Conservation (phyloP, 2,329 filamentous ascomycete genomes). For the Teratosphaeria epicoccoides region DNA sequence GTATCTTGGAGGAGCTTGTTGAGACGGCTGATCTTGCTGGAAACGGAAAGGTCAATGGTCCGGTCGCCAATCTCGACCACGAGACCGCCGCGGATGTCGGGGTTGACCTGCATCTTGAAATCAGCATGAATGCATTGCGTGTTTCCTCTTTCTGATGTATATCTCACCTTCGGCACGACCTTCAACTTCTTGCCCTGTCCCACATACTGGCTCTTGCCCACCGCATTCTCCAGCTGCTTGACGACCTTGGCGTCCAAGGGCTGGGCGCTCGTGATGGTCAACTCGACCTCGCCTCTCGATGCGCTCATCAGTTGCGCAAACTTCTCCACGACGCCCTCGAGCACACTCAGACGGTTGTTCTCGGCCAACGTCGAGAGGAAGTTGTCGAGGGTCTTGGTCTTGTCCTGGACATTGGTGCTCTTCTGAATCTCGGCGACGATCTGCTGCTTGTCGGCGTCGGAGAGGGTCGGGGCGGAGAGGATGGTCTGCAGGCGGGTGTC, state of each 20-base stretch:
- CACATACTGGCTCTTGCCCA: constrained; percentile 81
- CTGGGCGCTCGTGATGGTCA: constrained; percentile 83
- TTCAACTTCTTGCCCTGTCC: constrained; percentile 94
- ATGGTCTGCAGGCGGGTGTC: constrained; percentile 71
- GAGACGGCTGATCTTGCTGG: constrained; percentile 89
- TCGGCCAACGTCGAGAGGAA: constrained; percentile 82
- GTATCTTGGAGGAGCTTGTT: constrained; percentile 98
- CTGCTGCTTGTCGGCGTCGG: constrained; percentile 66
- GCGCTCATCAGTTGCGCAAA: constrained; percentile 81
- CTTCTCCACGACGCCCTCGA: constrained; percentile 76
- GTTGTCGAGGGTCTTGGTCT: constrained; percentile 79
- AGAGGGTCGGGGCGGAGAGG: constrained; percentile 71
- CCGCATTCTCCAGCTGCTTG: constrained; percentile 71
- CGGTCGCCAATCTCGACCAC: constrained; percentile 95
- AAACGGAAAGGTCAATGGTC: constrained; percentile 95
- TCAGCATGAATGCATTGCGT: constrained; percentile 3
- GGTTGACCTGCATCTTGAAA: constrained; percentile 59
- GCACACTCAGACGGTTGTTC: constrained; percentile 85
- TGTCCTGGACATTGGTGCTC: constrained; percentile 57
- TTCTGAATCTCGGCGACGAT: constrained; percentile 84
- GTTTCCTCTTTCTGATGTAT: background rate
- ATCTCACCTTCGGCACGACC: constrained; percentile 66
- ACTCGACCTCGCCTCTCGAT: constrained; percentile 82
- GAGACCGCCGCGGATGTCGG: constrained; percentile 86
- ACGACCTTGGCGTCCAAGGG: constrained; percentile 81